Evolutionary conservation across 495 filamentous ascomycete species (phyloP).

Genomic region (Entonaema liquescens): DNA sequence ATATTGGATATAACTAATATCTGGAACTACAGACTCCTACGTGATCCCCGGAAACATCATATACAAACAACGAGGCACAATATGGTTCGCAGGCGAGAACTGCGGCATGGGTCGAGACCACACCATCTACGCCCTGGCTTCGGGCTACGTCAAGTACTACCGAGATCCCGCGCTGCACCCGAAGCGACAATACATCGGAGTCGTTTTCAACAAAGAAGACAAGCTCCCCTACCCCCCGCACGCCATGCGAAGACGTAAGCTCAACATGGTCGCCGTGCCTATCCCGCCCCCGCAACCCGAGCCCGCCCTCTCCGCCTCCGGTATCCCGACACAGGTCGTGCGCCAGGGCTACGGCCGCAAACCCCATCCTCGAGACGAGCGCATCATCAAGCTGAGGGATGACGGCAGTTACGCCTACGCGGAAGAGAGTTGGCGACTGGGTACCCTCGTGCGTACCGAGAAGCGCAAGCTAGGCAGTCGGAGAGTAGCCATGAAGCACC

Average conservation of each 20-base stretch:
- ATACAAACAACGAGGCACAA: conserved; percentile 93
- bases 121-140: conserved; percentile 85
- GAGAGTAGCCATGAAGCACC: conserved; percentile 37
- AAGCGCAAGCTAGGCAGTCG: conserved; percentile 45
- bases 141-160: conserved; percentile 97
- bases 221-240: conserved; percentile 77
- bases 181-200: conserved; percentile 88
- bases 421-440: conserved; percentile 87
- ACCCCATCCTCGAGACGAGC: conserved; percentile 49
- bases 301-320: conserved; percentile 49
- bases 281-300: conserved; percentile 34
- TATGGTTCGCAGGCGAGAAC: conserved; percentile 95
- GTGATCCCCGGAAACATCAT: conserved; percentile 97
- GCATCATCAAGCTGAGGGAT: conserved; percentile 61
- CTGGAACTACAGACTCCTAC: conserved; percentile 70
- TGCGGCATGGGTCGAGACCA: conserved; percentile 94
- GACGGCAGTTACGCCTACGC: conserved; percentile 76
- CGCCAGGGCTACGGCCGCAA: conserved; percentile 43
- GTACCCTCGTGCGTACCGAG: conserved; percentile 54
- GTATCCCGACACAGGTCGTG: conserved; percentile 55
- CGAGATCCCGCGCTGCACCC: conserved; percentile 81
- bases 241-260: conserved; percentile 69
- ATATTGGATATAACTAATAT: conserved; percentile 7
- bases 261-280: conserved; percentile 70
- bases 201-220: conserved; percentile 80